These are phyloP conservation scores for Endoconidiophora laricicola DNA, from an alignment of 2,329 filamentous ascomycete genomes.

Conservation along the genomic window DNA sequence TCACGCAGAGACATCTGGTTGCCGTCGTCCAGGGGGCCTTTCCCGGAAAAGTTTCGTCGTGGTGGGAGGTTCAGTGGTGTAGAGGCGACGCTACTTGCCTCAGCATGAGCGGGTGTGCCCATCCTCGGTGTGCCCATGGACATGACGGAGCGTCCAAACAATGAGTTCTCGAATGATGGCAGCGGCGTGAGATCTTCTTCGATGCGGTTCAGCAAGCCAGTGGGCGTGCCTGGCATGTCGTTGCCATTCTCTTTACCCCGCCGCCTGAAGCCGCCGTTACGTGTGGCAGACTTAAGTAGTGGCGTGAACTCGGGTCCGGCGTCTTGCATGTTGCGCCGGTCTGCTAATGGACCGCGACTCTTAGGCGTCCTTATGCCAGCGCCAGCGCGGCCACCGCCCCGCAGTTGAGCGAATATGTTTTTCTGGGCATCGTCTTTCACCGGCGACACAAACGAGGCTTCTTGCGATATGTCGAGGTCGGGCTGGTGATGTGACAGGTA, in stretches of 20 bases:
- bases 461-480: conserved; percentile 72
- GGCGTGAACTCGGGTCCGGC: conserved; percentile 79
- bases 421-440: conserved; percentile 43
- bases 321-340: conserved; percentile 53
- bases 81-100: conserved; percentile 63
- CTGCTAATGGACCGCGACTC: conserved; percentile 53
- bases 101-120: conserved; percentile 46
- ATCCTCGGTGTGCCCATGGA: conserved; percentile 23
- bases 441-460: conserved; percentile 73
- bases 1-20: conserved; percentile 85
- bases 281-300: conserved; percentile 64
- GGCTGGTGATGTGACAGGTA: conserved; percentile 49
- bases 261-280: conserved; percentile 50
- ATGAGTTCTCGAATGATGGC: conserved; percentile 55
- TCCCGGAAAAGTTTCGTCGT: conserved; percentile 39
- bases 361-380: conserved; percentile 33
- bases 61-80: conserved; percentile 63
- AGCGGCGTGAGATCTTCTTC: conserved; percentile 60
- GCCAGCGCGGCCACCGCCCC: conserved; percentile 45
- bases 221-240: conserved; percentile 49
- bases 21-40: conserved; percentile 61
- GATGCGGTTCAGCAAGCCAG: conserved; percentile 37
- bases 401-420: conserved; percentile 60
- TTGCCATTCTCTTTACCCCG: conserved; percentile 44
- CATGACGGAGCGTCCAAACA: conserved; percentile 47